phyloP scores from a whole-genome alignment of 108 stramenopile species.

The Nannochloropsis gaditana region DNA sequence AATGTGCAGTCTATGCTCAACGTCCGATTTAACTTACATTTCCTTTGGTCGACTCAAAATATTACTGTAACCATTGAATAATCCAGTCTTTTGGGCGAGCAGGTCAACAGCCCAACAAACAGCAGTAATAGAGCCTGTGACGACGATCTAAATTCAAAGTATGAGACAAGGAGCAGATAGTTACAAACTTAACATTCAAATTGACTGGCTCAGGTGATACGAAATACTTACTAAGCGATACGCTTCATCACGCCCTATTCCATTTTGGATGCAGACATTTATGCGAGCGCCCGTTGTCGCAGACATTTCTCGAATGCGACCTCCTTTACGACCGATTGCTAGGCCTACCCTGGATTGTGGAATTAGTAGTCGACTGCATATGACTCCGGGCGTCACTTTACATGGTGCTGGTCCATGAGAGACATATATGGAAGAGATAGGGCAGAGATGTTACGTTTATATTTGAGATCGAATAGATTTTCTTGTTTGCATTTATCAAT shows the following conservation, averaged over 20 bases:
- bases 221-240: neutral
- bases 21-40: too few species aligned
- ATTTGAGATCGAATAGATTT: too few species aligned
- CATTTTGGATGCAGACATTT: neutral
- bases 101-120: constrained; percentile 8
- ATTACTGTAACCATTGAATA: constrained; percentile 10
- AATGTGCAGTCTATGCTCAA: too few species aligned
- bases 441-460: too few species aligned
- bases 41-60: neutral
- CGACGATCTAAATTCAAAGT: neutral
- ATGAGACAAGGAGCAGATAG: too few species aligned
- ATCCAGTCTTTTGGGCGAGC: neutral
- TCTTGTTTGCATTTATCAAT: too few species aligned
- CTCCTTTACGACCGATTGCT: neutral
- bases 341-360: neutral
- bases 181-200: neutral
- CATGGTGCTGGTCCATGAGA: neutral
- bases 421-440: too few species aligned
- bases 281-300: neutral
- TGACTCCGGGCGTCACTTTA: neutral
- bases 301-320: neutral
- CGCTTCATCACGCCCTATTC: neutral
- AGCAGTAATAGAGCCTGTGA: neutral
- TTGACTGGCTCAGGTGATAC: neutral
- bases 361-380: neutral